Evolutionary conservation across 805 yeast genomes (phyloP).

Genomic region (Maudiozyma pseudohumilis): DNA sequence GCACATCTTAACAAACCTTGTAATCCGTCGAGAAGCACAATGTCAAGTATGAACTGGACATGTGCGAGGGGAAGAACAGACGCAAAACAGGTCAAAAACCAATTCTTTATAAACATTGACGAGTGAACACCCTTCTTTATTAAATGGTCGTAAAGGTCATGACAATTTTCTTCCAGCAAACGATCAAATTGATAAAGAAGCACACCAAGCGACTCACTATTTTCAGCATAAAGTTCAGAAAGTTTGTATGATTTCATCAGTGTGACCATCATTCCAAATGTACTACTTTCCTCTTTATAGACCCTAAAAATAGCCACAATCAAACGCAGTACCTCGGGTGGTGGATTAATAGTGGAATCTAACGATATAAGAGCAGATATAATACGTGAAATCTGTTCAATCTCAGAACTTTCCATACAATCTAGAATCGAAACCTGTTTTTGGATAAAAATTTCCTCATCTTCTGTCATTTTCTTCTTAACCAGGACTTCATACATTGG

Average conservation of each 20-base stretch:
- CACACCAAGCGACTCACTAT: slow-evolving; percentile 82
- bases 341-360: slow-evolving; percentile 88
- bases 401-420: not conserved
- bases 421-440: not conserved
- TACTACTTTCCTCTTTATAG: slow-evolving; percentile 50
- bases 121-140: slow-evolving; percentile 77
- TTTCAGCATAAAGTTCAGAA: slow-evolving; percentile 65
- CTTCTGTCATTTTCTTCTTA: slow-evolving; percentile 1
- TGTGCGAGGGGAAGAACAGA: slow-evolving; percentile 80
- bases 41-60: slow-evolving; percentile 74
- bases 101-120: slow-evolving; percentile 91
- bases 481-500: slow-evolving; percentile 4
- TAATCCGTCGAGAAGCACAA: slow-evolving; percentile 78
- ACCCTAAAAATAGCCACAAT: slow-evolving; percentile 71
- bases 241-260: slow-evolving; percentile 75
- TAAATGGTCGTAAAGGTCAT: slow-evolving; percentile 63
- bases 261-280: slow-evolving; percentile 67
- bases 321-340: slow-evolving; percentile 91
- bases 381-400: slow-evolving; percentile 42
- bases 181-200: slow-evolving; percentile 84
- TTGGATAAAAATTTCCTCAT: not conserved
- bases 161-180: slow-evolving; percentile 62
- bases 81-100: slow-evolving; percentile 88
- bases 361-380: slow-evolving; percentile 72
- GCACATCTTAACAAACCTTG: slow-evolving; percentile 78